phyloP scores from a whole-genome alignment of 2,329 filamentous ascomycete species.

The Coniochaeta prunicola region DNA sequence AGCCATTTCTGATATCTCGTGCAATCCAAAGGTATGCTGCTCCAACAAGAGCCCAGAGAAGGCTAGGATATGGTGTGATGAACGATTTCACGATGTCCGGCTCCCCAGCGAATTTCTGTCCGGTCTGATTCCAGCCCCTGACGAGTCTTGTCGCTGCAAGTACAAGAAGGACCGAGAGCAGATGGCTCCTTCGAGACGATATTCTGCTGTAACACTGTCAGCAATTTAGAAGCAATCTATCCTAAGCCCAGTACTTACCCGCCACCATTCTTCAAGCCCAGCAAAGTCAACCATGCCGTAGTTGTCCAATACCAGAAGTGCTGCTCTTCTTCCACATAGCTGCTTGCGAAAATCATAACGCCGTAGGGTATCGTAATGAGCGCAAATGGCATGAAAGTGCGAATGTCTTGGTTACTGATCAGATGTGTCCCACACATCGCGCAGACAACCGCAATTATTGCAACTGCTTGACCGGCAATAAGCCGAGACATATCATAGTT shows the following conservation, averaged over 20 bases:
- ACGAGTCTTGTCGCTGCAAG: conserved; percentile 58
- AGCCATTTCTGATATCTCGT: conserved; percentile 32
- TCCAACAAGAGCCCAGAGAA: conserved; percentile 70
- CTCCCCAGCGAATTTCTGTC: conserved; percentile 89
- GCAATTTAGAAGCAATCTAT: background rate
- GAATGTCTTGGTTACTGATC: conserved; percentile 10
- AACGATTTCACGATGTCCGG: conserved; percentile 76
- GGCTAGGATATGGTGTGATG: conserved; percentile 52
- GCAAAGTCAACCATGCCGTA: conserved; percentile 58
- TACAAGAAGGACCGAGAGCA: conserved; percentile 32
- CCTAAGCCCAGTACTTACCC: conserved; percentile 21
- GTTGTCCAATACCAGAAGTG: conserved; percentile 97
- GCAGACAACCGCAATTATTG: conserved; percentile 26
- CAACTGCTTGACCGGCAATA: conserved; percentile 32
- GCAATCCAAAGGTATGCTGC: conserved; percentile 59
- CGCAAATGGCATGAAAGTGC: conserved; percentile 33
- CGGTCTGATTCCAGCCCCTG: conserved; percentile 90
- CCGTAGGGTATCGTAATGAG: conserved; percentile 58
- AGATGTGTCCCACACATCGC: conserved; percentile 23
- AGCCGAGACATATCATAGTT: conserved; percentile 75
- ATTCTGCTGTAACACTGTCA: conserved; percentile 9
- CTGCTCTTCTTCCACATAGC: conserved; percentile 96
- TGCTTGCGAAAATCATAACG: conserved; percentile 94
- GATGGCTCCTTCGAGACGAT: conserved; percentile 17
- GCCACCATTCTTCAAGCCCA: conserved; percentile 40